phyloP scores from a whole-genome alignment of 106 monocot species.

The Chionographis japonica region DNA sequence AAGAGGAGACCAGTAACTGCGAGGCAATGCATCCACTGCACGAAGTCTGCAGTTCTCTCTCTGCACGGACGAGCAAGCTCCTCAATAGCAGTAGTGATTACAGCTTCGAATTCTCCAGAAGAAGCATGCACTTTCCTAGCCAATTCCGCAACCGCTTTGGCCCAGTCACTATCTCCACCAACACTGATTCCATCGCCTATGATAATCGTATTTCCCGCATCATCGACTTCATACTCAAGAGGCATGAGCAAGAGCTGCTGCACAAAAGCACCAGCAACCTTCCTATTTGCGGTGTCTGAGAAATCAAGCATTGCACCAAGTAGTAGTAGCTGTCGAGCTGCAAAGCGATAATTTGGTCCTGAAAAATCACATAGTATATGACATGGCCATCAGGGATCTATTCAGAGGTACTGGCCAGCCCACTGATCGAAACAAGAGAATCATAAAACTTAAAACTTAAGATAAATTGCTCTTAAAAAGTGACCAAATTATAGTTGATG shows the following conservation, averaged over 20 bases:
- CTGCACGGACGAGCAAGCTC: constrained; percentile 74
- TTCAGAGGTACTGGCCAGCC: too few relatives aligned
- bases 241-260: constrained; percentile 60
- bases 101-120: constrained; percentile 82
- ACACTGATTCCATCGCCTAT: constrained; percentile 85
- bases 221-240: constrained; percentile 64
- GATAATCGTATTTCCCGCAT: constrained; percentile 52
- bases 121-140: constrained; percentile 81
- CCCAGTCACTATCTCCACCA: constrained; percentile 82
- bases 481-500: background rate
- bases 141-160: constrained; percentile 61
- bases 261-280: constrained; percentile 66
- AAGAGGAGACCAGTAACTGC: constrained; percentile 65
- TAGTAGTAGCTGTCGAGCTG: constrained; percentile 73
- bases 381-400: too few relatives aligned
- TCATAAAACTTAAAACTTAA: background rate
- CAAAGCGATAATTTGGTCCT: constrained; percentile 84
- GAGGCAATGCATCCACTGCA: constrained; percentile 96
- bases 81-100: constrained; percentile 39
- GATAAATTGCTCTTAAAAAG: too few relatives aligned
- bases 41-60: constrained; percentile 77
- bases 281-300: constrained; percentile 77
- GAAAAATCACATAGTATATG: constrained; percentile 12
- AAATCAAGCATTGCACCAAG: constrained; percentile 87
- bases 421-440: background rate